These are phyloP conservation scores for Russula emetica DNA, from an alignment of 768 basidiomycete species.

Conservation along the genomic window DNA sequence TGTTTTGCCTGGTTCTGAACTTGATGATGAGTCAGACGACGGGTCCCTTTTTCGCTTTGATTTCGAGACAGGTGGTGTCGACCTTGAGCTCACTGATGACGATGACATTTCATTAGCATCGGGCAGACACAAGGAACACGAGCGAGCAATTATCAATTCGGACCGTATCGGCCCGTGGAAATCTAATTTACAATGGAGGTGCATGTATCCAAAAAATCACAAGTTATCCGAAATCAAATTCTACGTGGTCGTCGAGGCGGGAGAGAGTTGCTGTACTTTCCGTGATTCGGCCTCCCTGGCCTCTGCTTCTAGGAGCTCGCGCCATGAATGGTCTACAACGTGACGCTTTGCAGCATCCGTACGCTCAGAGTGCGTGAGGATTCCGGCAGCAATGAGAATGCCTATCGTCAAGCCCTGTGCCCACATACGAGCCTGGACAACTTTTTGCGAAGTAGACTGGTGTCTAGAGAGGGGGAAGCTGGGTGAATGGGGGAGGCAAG, in stretches of 20 bases:
- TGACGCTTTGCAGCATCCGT: slow-evolving; percentile 10
- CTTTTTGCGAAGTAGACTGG: slow-evolving; percentile 38
- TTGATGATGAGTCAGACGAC: slow-evolving; percentile 30
- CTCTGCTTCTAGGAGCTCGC: slow-evolving; percentile 28
- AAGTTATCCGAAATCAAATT: background rate
- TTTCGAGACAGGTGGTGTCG: background rate
- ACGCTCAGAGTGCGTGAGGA: slow-evolving; percentile 43
- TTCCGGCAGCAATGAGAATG: slow-evolving; percentile 63
- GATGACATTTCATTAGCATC: background rate
- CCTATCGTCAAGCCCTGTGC: slow-evolving; percentile 80
- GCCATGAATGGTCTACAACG: slow-evolving; percentile 26
- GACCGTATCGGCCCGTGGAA: slow-evolving; percentile 2
- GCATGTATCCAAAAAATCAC: background rate
- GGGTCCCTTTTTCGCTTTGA: slow-evolving; percentile 10
- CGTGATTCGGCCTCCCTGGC: slow-evolving; percentile 23
- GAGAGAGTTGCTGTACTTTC: slow-evolving; percentile 14
- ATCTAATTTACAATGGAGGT: background rate
- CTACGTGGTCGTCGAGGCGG: slow-evolving; percentile 2
- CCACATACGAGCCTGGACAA: slow-evolving; percentile 88
- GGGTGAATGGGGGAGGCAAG: background rate
- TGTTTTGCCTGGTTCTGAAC: slow-evolving; percentile 24
- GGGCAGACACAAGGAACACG: background rate
- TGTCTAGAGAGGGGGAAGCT: slow-evolving; percentile 27
- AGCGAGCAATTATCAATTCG: background rate
- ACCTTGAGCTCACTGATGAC: background rate